Base-by-base conservation (phyloP, 345 rosid genomes). In the Rhizophora mangle region DNA sequence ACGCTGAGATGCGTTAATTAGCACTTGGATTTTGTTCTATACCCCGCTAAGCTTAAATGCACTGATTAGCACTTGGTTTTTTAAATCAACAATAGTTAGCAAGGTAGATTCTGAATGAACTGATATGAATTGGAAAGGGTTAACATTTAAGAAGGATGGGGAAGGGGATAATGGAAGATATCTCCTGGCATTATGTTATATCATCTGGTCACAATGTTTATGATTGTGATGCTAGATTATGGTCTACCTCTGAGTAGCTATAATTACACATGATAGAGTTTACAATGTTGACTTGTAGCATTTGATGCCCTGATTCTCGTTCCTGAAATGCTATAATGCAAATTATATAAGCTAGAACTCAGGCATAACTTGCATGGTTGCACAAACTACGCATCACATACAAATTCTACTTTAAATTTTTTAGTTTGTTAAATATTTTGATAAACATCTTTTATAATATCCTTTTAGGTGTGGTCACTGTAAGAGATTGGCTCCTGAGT, bases 401-500 rank as follows among this genome's bases (percentile, higher is more conserved):
- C 3, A 4, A 11, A 18, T n/a, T 29, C 52, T 30, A 32, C 6
- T 21, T 8, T 24, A 11, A 24, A 56, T 4, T 21, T 56, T 24
- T 56, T 56, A 24, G 26, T 56, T 6, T 56, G 16, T 24, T 24
- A 56, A n/a, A 21, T 21, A 56, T 56, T 4, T 56, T 62, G 59
- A 19, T 37, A 66, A 64, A 21, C 30, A 26, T 24, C 57, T 2
- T 72, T n/a, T 18, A 22, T 53, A 6, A 37, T 58, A 24, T 61
- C 53, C 52, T 71, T 75, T 64, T 27, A 80, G 98, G 97, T 94
- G 97, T 70, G 96, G 98, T 62, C 97, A 94, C 77, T 94, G 98
- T 78, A 94, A 94, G 70, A 94, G 81, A 84, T 83, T 94, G 60
- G 97, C 97, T 71, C 97, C 96, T 60, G 98, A 94, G 80, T 94